A percentile compares a stretch with the other conserved stretches of the same genome.
Evolutionary conservation across 2,329 filamentous ascomycete species (phyloP).

Genomic region (Periglandula ipomoeae): DNA sequence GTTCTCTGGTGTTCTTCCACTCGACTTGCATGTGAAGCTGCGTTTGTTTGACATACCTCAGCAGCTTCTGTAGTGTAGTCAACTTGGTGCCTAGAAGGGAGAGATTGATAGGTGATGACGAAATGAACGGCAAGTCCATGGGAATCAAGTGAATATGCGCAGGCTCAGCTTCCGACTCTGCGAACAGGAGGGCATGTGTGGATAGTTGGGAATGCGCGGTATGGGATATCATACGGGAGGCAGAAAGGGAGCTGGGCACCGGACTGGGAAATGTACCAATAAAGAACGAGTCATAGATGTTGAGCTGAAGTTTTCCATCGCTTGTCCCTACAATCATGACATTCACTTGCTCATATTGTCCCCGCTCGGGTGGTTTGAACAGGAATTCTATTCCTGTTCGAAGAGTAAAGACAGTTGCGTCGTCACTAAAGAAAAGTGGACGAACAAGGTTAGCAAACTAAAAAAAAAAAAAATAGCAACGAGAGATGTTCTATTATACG

Average conservation of each 20-base stretch:
- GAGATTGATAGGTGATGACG: conserved; percentile 68
- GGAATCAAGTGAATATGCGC: conserved; percentile 50
- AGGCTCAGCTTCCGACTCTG: conserved; percentile 23
- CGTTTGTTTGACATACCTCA: conserved; percentile 76
- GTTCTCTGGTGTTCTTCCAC: conserved; percentile 72
- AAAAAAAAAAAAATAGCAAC: neutral
- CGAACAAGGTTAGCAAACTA: neutral
- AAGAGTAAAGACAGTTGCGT: conserved; percentile 59
- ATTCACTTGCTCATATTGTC: conserved; percentile 66
- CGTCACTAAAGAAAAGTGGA: conserved; percentile 25
- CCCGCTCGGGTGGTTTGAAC: conserved; percentile 52
- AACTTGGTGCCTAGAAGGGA: conserved; percentile 79
- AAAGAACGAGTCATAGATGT: conserved; percentile 77
- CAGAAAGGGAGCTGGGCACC: conserved; percentile 17
- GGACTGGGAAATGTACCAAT: conserved; percentile 57
- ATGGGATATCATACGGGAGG: conserved; percentile 43
- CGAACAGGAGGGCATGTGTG: conserved; percentile 65
- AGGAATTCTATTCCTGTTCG: conserved; percentile 60
- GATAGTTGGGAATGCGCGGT: conserved; percentile 64
- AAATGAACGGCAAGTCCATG: conserved; percentile 76
- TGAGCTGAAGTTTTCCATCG: conserved; percentile 64
- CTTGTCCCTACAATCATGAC: conserved; percentile 67
- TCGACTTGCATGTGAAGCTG: conserved; percentile 71
- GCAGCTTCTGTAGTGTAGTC: conserved; percentile 75
- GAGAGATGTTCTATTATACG: too few species aligned